Evolutionary conservation across 352 stramenopile genomes (phyloP).

Genomic region (Pythium folliculosum): DNA sequence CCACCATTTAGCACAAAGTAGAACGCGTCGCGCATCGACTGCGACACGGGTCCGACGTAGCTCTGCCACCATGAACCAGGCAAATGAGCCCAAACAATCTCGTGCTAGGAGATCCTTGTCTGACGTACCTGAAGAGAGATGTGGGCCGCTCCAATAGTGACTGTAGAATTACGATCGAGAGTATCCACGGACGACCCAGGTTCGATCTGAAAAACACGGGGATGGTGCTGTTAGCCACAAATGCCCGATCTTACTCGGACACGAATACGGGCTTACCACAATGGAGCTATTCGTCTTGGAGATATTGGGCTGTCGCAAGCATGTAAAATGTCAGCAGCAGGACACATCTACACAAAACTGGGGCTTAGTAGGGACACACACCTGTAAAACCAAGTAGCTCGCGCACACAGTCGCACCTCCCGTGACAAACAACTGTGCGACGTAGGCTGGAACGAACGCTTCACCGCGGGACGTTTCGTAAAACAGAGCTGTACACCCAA

Average conservation of each 20-base stretch:
- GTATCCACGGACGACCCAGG: slow-evolving; percentile 16
- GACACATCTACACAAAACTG: background rate
- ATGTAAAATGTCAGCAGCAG: background rate
- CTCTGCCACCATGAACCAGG: slow-evolving; percentile 2
- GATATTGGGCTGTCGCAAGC: slow-evolving; percentile 17
- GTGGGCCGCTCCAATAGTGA: slow-evolving; percentile 22
- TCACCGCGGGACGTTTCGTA: slow-evolving; percentile 44
- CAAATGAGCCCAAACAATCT: background rate
- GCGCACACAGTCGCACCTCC: slow-evolving; percentile 64
- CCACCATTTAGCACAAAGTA: slow-evolving; percentile 13
- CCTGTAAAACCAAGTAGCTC: slow-evolving; percentile 56
- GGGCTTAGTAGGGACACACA: slow-evolving; percentile 11
- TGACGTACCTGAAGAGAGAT: slow-evolving; percentile 26
- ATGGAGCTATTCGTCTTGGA: slow-evolving; percentile 30
- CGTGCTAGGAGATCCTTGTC: background rate
- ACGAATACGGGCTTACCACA: slow-evolving; percentile 11
- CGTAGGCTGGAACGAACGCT: slow-evolving; percentile 54
- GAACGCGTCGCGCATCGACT: slow-evolving; percentile 20
- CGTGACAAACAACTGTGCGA: slow-evolving; percentile 67
- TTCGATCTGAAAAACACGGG: slow-evolving; percentile 19
- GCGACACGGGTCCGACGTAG: slow-evolving; percentile 26
- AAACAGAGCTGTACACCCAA: slow-evolving; percentile 78
- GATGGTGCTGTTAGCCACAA: background rate
- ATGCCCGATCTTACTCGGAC: background rate
- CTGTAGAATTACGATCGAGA: slow-evolving; percentile 21